Base-by-base conservation (phyloP, 495 filamentous ascomycete genomes). In the Daldinia grandis region DNA sequence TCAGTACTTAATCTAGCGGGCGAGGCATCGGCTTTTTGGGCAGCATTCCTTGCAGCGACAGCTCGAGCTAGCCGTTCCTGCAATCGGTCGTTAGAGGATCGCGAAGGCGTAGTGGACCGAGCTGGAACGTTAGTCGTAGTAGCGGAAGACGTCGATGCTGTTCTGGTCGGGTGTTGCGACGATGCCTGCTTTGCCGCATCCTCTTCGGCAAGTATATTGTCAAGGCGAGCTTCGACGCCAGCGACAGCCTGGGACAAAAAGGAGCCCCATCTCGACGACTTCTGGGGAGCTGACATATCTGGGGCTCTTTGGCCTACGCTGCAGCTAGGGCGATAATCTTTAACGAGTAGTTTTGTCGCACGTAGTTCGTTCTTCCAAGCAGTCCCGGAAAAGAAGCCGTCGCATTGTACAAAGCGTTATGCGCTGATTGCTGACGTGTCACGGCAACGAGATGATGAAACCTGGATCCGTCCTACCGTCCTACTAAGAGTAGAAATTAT, bases 231-330 rank as follows among this genome's bases (percentile, higher is more conserved):
- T 80, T 99, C 95, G 51, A 99, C 91, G 40, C 93, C 93, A 28
- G 94, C 93, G 57, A 98, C 93, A 58, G 95, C 94, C 77, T 97
- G 93, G 66, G 92, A 91, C 53, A 99, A 84, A 74, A 99, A 92
- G 30, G 90, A 92, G 24, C 94, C 92, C 91, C 91, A 93, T 88
- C 89, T 80, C 62, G 86, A 79, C 38, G 78, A 72, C 71, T 84
- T 85, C 44, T 74, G 66, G 14, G 80, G 74, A 60, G 76, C 77
- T 53, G 76, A 72, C 81, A 83, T 83, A 47, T 66, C 65, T 72
- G 56, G 53, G 68, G 66, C 63, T 66, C 58, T 57, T 31, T 15
- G 50, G 57, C 68, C 62, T 21, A 35, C 54, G 27, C 53, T 37
- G 12, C 54, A 58, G 24, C 37, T 50, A 42, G 25, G 58, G 19